phyloP scores from a whole-genome alignment of 129 eudicot genomes.

The Centella asiatica region DNA sequence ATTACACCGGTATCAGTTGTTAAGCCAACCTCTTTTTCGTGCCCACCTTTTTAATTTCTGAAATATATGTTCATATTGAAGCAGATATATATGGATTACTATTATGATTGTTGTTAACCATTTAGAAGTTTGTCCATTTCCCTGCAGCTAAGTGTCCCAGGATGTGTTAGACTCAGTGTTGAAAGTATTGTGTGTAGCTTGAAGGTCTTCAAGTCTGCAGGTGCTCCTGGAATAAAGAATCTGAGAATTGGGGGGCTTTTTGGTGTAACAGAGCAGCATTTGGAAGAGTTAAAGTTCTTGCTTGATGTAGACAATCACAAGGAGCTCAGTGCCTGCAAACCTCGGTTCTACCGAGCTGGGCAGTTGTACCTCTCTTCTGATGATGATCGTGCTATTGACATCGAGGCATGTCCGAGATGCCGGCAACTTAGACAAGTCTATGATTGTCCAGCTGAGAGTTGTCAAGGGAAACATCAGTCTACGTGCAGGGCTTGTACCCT shows the following conservation, averaged over 20 bases:
- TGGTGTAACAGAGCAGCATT: slow-evolving; percentile 34
- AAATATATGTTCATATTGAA: too few species aligned
- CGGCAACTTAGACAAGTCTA: slow-evolving; percentile 41
- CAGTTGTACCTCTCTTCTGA: slow-evolving; percentile 54
- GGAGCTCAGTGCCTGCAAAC: slow-evolving; percentile 25
- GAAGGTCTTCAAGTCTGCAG: slow-evolving; percentile 30
- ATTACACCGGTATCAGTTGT: too few species aligned
- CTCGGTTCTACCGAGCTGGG: slow-evolving; percentile 37
- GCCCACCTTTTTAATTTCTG: too few species aligned
- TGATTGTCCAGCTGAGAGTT: slow-evolving; percentile 56
- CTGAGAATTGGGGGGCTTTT: slow-evolving; percentile 43
- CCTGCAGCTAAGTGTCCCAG: slow-evolving; percentile 65
- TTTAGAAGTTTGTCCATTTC: too few species aligned
- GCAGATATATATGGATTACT: too few species aligned
- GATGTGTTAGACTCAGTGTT: slow-evolving; percentile 40
- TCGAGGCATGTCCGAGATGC: slow-evolving; percentile 71
- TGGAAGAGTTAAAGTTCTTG: slow-evolving; percentile 35
- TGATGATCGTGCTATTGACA: slow-evolving; percentile 60
- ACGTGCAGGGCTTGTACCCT: slow-evolving; percentile 52
- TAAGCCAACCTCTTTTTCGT: too few species aligned
- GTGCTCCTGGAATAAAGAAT: slow-evolving; percentile 33
- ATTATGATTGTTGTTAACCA: too few species aligned
- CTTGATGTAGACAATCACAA: slow-evolving; percentile 27
- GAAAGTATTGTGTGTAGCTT: slow-evolving; percentile 40
- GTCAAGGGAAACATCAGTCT: slow-evolving; percentile 20